phyloP scores from a whole-genome alignment of 805 yeast species.

The Metschnikowia borealis region DNA sequence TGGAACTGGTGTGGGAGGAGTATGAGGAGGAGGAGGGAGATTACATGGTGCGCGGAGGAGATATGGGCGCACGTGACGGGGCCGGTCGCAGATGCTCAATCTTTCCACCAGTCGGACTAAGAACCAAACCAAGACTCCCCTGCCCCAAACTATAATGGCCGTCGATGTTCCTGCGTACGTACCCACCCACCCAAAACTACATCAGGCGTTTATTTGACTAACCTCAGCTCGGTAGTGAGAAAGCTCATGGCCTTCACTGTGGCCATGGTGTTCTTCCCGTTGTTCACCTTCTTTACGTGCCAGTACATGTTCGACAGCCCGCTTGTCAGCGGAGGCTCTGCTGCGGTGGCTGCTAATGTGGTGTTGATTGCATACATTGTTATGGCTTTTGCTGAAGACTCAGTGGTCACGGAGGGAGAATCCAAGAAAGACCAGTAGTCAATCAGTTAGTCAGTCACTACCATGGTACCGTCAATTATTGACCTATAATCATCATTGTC shows the following conservation, averaged over 20 bases:
- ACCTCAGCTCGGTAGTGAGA: slow-evolving; percentile 52
- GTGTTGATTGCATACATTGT: slow-evolving; percentile 71
- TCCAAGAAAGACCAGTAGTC: slow-evolving; percentile 33
- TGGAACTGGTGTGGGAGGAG: background rate
- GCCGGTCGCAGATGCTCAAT: slow-evolving; percentile 1
- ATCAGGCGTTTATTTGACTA: background rate
- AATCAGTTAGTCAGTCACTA: too few relatives aligned
- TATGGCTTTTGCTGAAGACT: slow-evolving; percentile 70
- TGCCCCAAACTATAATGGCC: slow-evolving; percentile 8
- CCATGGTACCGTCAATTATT: too few relatives aligned
- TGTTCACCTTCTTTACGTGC: slow-evolving; percentile 55
- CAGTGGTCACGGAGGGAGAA: slow-evolving; percentile 27
- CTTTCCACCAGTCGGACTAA: too few relatives aligned
- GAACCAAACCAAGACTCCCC: background rate
- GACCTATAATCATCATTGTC: too few relatives aligned
- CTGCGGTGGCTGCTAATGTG: slow-evolving; percentile 70
- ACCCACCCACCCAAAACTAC: background rate
- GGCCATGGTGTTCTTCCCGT: slow-evolving; percentile 69
- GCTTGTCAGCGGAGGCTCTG: slow-evolving; percentile 71
- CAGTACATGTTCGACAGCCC: slow-evolving; percentile 52
- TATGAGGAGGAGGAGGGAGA: background rate
- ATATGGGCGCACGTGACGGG: slow-evolving; percentile 10
- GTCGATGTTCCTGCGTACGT: slow-evolving; percentile 22
- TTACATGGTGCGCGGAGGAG: slow-evolving; percentile 3
- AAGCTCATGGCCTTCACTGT: slow-evolving; percentile 72